Conservation (phyloP, 441 rosid species). For the Theobroma grandiflorum region DNA sequence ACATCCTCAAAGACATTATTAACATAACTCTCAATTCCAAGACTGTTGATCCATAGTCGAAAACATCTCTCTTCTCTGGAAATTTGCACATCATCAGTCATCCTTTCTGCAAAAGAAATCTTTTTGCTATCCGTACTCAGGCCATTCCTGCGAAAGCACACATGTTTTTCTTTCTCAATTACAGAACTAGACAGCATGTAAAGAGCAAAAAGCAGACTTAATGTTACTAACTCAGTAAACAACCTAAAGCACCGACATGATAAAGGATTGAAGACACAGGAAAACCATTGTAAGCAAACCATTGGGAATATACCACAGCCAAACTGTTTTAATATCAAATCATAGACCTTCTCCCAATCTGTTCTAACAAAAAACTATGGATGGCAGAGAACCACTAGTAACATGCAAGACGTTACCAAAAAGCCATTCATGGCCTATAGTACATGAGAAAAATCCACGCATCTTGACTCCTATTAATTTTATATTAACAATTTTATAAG, state of each 20-base stretch:
- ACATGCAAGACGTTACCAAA: background rate
- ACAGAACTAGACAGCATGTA: background rate
- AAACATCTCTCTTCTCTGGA: conserved; percentile 81
- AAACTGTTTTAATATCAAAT: background rate
- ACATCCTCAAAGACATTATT: conserved; percentile 79
- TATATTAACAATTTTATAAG: background rate
- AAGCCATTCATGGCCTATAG: background rate
- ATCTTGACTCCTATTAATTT: background rate
- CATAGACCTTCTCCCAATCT: background rate
- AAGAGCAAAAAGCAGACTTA: background rate
- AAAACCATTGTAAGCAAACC: background rate
- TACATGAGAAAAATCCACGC: background rate
- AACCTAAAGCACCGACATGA: conserved; percentile 8
- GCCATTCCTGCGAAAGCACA: conserved; percentile 66
- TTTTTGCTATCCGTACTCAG: conserved; percentile 57
- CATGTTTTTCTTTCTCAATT: conserved; percentile 13
- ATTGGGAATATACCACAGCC: background rate
- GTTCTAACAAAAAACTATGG: background rate
- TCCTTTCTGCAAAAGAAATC: conserved; percentile 77
- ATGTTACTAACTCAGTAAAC: background rate
- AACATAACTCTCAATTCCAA: conserved; percentile 65
- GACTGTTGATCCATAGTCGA: conserved; percentile 78
- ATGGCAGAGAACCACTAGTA: background rate
- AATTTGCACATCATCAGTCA: conserved; percentile 71
- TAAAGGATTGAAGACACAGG: background rate